Base-by-base conservation (phyloP, 345 rosid species). In the Carallia pectinifolia region DNA sequence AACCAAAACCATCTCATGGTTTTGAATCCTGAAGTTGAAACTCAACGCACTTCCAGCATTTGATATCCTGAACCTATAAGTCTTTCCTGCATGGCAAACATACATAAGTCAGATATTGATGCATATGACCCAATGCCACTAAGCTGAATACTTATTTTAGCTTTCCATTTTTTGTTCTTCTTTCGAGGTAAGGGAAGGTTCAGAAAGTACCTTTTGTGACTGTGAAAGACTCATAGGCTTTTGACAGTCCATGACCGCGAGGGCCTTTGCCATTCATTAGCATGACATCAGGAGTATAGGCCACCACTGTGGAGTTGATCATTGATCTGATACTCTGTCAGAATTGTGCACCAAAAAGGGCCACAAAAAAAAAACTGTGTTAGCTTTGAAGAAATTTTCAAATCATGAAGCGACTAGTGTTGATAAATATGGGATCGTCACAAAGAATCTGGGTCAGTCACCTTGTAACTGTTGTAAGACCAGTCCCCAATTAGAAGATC, bases 401-500 rank as follows among this genome's bases (percentile, higher is more conserved):
- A 44, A 3, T 29, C 2, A 38, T 2, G 31, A 59, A n/a, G 29
- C 18, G 36, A 7, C 3, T n/a, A 33, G 38, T 15, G 61, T 33
- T 19, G 23, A 31, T 65, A 48, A 12, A 5, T n/a, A 23, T 30
- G 16, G 2, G 3, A 17, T 61, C 6, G 6, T 8, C 4, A 16
- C n/a, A 6, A 71, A 0, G 7, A 23, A 39, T 55, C 7, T 54
- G 19, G 15, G n/a, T 0, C 13, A 16, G 1, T 54, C 16, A 83
- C 91, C 88, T 77, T 76, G 77, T 71, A 71, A 37, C 66, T 71
- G 17, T 38, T 10, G 18, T 38, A 27, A 40, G 7, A 89, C 93
- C 96, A 90, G 64, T 93, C 98, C 75, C 91, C 80, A 40, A 93
- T 78, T 68, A 93, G 84, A 73, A 93, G 70, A 1, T 87, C 85